phyloP scores from a whole-genome alignment of 768 basidiomycete genomes.

The Psilocybe tampanensis region DNA sequence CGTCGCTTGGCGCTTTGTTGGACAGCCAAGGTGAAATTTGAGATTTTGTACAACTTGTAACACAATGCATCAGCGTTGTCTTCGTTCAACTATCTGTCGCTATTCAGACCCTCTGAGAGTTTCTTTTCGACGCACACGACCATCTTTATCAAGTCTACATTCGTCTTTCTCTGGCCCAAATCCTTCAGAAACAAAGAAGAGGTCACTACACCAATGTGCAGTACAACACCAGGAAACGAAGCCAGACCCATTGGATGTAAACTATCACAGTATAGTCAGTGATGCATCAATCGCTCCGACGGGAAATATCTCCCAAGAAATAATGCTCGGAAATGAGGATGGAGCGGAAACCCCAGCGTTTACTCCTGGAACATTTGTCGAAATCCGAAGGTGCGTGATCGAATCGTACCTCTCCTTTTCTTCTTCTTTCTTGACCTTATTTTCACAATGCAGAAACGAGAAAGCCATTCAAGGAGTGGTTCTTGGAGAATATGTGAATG shows the following conservation, averaged over 20 bases:
- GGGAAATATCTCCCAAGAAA: neutral
- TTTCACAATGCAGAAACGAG: constrained; percentile 32
- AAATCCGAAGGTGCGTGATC: constrained; percentile 46
- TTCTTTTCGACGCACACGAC: neutral
- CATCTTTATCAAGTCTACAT: neutral
- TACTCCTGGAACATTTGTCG: constrained; percentile 51
- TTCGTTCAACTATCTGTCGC: constrained; percentile 14
- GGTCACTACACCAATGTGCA: neutral
- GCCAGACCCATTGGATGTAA: neutral
- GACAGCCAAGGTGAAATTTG: neutral
- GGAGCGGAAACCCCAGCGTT: constrained; percentile 1
- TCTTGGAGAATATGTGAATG: constrained; percentile 27
- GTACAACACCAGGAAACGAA: neutral
- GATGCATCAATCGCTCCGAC: neutral
- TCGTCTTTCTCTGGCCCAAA: neutral
- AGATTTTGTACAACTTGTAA: neutral
- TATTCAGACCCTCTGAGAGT: neutral
- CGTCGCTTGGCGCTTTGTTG: too few species aligned
- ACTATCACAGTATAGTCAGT: too few species aligned
- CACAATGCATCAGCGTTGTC: constrained; percentile 12
- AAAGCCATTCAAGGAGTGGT: constrained; percentile 34
- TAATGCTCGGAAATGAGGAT: constrained; percentile 5
- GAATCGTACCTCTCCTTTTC: neutral
- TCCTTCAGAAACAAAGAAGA: neutral
- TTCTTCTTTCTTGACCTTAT: constrained; percentile 11